phyloP scores from a whole-genome alignment of 2,329 filamentous ascomycete species.

The Hymenoscyphus fraxineus region DNA sequence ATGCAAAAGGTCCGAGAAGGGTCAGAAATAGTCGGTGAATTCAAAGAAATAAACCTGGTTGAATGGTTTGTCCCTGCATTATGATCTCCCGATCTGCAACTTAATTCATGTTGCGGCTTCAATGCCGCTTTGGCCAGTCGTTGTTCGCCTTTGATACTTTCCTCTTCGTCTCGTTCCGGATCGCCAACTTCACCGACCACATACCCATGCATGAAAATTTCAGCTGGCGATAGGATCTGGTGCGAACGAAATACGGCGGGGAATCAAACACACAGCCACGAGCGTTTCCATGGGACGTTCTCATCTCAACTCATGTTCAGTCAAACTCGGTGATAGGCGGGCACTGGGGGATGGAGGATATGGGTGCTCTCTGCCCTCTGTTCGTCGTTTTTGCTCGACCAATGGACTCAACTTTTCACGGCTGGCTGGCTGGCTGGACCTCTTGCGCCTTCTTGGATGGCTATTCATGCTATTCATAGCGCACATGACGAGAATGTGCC shows the following conservation, averaged over 20 bases:
- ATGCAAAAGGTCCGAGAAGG: neutral
- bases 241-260: neutral
- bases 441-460: neutral
- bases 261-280: slow-evolving; percentile 5
- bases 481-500: slow-evolving; percentile 13
- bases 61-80: slow-evolving; percentile 16
- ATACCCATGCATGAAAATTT: neutral
- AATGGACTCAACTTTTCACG: neutral
- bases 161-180: neutral
- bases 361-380: neutral
- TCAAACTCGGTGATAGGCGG: neutral
- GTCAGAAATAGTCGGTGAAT: neutral
- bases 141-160: neutral
- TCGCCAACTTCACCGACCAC: slow-evolving; percentile 9
- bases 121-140: neutral
- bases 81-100: slow-evolving; percentile 19
- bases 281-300: neutral
- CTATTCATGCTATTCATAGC: slow-evolving; percentile 19
- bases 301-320: neutral
- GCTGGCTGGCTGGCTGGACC: neutral
- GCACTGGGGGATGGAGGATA: neutral
- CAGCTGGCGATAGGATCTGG: neutral
- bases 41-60: neutral
- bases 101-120: slow-evolving; percentile 8
- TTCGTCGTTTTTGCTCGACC: neutral